Evolutionary conservation across 768 basidiomycete species (phyloP), one percentile per base, ranked within the genome.

Genomic region (Multifurca ochricompacta): DNA sequence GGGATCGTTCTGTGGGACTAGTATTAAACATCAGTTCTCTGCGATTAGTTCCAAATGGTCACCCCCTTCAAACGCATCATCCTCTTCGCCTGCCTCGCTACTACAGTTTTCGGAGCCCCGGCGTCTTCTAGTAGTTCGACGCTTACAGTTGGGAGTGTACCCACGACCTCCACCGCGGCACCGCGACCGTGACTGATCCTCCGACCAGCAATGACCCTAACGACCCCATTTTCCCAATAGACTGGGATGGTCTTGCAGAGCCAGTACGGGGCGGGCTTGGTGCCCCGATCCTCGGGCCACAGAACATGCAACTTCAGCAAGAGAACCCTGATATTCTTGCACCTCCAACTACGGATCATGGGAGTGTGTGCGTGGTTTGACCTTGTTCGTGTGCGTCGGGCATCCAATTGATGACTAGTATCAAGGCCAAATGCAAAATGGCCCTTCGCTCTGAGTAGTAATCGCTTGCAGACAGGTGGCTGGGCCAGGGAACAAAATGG

Each of bases 331-430:
- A 85, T 47, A 49, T 71, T 4, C 59, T 85, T 0, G 79, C 79
- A 9, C 80, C 82, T 40, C 85, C 85, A 3, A 75, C 73, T 6
- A 84, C 85, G 0, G 85, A 87, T 61, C 62, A 69, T 21, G 83
- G 84, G 11, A 56, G 54, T 21, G 69, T 86, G 74, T 71, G 53
- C 60, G 11, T 9, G 27, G 35, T 23, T 27, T n/a, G 18, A 19
- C 25, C 9, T 14, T 39, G 10, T 21, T 35, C 18, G 9, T 37
- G 6, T 30, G n/a, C 3, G 10, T 16, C 31, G 19, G 23, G 8
- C 13, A 18, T 39, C 6, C 9, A 27, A 10, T 14, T 53, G 11
- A 48, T 27, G 23, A 25, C 2, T 35, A n/a, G 10, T 18, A 32
- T 14, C 27, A 53, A 78, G 77, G 1, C 42, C 56, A 6, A 79